Base-by-base conservation (phyloP, 1,284 basidiomycete species). In the Vanrija sp. region DNA sequence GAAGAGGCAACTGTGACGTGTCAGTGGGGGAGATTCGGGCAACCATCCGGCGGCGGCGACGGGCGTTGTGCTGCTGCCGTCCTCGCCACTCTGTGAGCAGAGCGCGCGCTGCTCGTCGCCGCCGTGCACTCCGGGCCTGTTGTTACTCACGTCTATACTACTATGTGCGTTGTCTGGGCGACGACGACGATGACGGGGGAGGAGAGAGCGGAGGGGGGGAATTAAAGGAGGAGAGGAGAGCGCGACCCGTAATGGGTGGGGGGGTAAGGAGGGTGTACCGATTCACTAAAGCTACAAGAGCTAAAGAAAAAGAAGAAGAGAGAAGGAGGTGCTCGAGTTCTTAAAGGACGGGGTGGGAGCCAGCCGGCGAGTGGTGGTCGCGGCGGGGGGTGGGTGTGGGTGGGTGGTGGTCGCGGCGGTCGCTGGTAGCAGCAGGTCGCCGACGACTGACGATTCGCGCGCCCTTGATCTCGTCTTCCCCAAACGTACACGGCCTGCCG, bases 201-300 rank as follows among this genome's bases (percentile, higher is more conserved):
- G n/a, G n/a, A 51, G 52, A 52, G 21, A 45, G 21, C 34, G 38
- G 49, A 38, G 18, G 43, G 39, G 44, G 48, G 18, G 46, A 18
- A 25, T 34, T 34, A 34, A 6, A 38, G 42, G 49, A 49, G 42
- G 46, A 40, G 18, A 38, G 28, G 46, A 21, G 40, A 50, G 29
- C 18, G 52, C 8, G 42, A 39, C 28, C 28, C 38, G 29, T 38
- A 43, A 54, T 45, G 49, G 40, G 45, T 38, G 25, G 46, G 57
- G 26, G 28, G 12, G 49, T 18, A 48, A 49, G 46, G 43, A 46
- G 44, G 38, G 44, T 15, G 44, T 47, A 42, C 47, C 43, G 43
- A 52, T 49, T 49, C 43, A 60, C 58, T 60, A 60, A 56, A 60
- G 54, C 58, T 60, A 54, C 58, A 60, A 39, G 54, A 60, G 58